Base-by-base conservation (phyloP, 768 basidiomycete genomes). In the Cystobasidiopsis lactophilus region DNA sequence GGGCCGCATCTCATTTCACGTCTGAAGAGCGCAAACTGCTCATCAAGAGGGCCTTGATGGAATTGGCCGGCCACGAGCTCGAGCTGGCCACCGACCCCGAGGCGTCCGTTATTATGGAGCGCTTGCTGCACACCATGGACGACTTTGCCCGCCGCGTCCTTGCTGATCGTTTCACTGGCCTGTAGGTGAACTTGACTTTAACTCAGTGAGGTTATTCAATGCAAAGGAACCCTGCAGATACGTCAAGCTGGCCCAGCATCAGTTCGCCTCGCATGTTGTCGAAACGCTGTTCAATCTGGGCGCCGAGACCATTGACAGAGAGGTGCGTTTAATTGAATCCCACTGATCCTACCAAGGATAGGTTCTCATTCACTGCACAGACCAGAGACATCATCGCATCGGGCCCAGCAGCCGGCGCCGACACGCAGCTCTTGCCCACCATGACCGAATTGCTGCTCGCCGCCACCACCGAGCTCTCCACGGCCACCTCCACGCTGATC, bases 211-310 rank as follows among this genome's bases (percentile, higher is more conserved):
- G 5, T 47, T 30, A 5, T 13, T 9, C 29, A 35, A 16, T 35
- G 33, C 30, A 11, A 18, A 57, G 5, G 35, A 49, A 1, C 24
- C 26, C 27, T 30, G 13, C 26, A 56, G 55, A 39, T 56, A 56
- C 41, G 76, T 76, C 54, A 62, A 69, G 23, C 71, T 88, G 26
- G 69, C 74, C 27, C 77, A 73, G 62, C 82, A 96, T 62, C 75
- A 88, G 27, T 96, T 93, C 70, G 85, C 81, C 16, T 91, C 88
- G 24, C 89, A 95, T 75, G 89, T 93, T 5, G 82, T 82, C 60
- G 86, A 95, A 66, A 95, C 86, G 1, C 68, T 93, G 57, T 73
- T 95, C 58, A 73, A 73, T 5, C 59, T 69, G 9, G 64, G 63
- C 1, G 68, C 67, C 5, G 63, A 65, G 47, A 71, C 71, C 0